Base-by-base conservation (phyloP, 208 protist genomes). In the Leishmania lainsoni region DNA sequence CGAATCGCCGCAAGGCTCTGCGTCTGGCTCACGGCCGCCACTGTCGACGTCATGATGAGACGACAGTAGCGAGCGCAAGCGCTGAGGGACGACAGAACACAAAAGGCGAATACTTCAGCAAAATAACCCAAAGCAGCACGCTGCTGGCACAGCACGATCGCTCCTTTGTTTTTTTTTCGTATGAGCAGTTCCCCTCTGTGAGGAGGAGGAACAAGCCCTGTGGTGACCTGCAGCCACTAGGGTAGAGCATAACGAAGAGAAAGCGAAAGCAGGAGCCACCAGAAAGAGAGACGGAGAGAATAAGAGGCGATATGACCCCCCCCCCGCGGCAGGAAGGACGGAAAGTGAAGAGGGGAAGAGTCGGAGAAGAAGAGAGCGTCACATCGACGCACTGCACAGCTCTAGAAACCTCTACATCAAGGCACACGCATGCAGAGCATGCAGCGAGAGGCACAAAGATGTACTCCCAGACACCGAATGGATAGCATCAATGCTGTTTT, bases 1-100 rank as follows among this genome's bases (percentile, higher is more conserved):
- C 91, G 91, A 54, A 97, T 92, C 2, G 92, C 94, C 6, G 92
- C 94, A 0, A 97, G 83, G 81, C 94, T 97, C 81, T 96, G 91
- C 22, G 81, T 83, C 79, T 95, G 88, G 42, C 88, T 88, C 5
- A 97, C 89, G 52, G 89, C 91, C 8, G 87, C 65, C 39, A 83
- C 77, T 3, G 87, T 90, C 32, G 81, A 68, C 3, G 87, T 90
- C 87, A 87, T 88, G 48, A 26, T n/a, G 26, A 75, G 42, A 22
- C 26, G 16, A 42, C n/a, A 69, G 39, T 12, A 3, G 1, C 1
- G 35, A 35, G 35, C 10, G n/a, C 22, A 12, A 29, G 12, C n/a
- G 1, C 1, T 20, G 59, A 39, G 12, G 59, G 5, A 35, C 2
- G 6, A 14, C 29, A 14, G 35, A 8, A 8, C n/a, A 12, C 45